Evolutionary conservation across 768 basidiomycete genomes (phyloP).

Genomic region (Kwoniella dendrophila): DNA sequence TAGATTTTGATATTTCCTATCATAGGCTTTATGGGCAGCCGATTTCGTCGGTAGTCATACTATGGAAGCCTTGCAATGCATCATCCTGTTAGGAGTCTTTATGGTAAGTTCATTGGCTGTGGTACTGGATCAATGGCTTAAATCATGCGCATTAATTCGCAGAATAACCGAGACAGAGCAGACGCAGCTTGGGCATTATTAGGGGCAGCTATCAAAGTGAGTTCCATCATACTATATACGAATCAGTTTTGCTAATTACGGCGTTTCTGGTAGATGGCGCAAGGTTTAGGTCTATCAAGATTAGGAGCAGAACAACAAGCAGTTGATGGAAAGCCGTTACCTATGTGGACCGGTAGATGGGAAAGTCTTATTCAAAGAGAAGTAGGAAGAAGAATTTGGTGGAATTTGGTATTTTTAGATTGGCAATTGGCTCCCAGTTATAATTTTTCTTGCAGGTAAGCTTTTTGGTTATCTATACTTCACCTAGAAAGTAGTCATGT

Average conservation of each 20-base stretch:
- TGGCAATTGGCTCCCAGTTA: slow-evolving; percentile 56
- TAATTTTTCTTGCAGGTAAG: slow-evolving; percentile 44
- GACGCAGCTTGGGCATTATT: slow-evolving; percentile 57
- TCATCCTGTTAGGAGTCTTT: slow-evolving; percentile 51
- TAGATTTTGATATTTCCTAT: not conserved
- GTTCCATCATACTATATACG: not conserved
- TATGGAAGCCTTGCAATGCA: slow-evolving; percentile 51
- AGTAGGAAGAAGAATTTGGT: slow-evolving; percentile 55
- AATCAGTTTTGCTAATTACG: slow-evolving; percentile 7
- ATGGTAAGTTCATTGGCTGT: slow-evolving; percentile 39
- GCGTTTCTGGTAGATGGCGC: slow-evolving; percentile 48
- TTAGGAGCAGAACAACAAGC: slow-evolving; percentile 54
- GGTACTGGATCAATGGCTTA: not conserved
- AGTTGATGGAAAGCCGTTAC: slow-evolving; percentile 40
- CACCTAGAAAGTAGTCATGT: slow-evolving; percentile 9
- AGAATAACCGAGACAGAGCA: slow-evolving; percentile 57
- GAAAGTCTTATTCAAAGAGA: slow-evolving; percentile 55
- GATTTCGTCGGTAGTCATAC: slow-evolving; percentile 54
- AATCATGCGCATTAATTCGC: not conserved
- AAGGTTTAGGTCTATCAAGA: slow-evolving; percentile 55
- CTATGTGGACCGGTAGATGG: slow-evolving; percentile 56
- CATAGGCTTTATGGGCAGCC: slow-evolving; percentile 51
- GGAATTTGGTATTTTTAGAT: slow-evolving; percentile 56
- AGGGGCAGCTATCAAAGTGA: slow-evolving; percentile 55
- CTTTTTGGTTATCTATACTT: not conserved